Base-by-base conservation (phyloP, 2,329 filamentous ascomycete genomes). In the Xylaria sp. region DNA sequence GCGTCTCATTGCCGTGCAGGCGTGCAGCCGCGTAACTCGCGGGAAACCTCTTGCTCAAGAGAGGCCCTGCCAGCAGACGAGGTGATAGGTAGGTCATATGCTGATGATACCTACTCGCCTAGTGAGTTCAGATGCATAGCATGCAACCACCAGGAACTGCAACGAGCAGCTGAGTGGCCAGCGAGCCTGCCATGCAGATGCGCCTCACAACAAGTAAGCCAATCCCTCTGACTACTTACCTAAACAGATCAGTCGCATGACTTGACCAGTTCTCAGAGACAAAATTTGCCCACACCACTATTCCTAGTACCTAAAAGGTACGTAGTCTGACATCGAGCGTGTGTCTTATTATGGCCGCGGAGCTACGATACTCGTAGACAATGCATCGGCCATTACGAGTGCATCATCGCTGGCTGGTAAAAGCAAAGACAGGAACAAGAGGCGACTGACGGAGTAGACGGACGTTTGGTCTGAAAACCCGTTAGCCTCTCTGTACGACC, bases 191-290 rank as follows among this genome's bases (percentile, higher is more conserved):
- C 64, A 66, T 71, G 70, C 68, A 71, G 68, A 66, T 70, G 68
- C 63, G 61, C 66, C 68, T 59, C 65, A 65, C 66, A 67, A 64
- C 65, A 65, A 64, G 65, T 67, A 66, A 71, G 68, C 70, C 69
- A 71, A 70, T 70, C 67, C 69, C 67, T 51, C 30, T 51, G 49
- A 67, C 68, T 67, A 63, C 67, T 66, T 63, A 68, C 67, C 68
- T 67, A 63, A 65, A 69, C 67, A 67, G 67, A 70, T 71, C 64
- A 62, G 70, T 70, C 70, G 69, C 69, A 68, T 72, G 67, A 72
- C 69, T 67, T 64, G 68, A 62, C 63, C 55, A 46, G 62, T 66
- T 52, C 59, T 55, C 59, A 18, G 30, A 54, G 49, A 62, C 63
- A 63, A 66, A 58, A 55, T 61, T 49, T 63, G 58, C 60, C 60